Percentiles rank a stretch among this genome's conserved stretches.
These are phyloP conservation scores for Nadsonia starkeyi-henricii DNA, from an alignment of 1,139 yeast species.

Conservation along the genomic window DNA sequence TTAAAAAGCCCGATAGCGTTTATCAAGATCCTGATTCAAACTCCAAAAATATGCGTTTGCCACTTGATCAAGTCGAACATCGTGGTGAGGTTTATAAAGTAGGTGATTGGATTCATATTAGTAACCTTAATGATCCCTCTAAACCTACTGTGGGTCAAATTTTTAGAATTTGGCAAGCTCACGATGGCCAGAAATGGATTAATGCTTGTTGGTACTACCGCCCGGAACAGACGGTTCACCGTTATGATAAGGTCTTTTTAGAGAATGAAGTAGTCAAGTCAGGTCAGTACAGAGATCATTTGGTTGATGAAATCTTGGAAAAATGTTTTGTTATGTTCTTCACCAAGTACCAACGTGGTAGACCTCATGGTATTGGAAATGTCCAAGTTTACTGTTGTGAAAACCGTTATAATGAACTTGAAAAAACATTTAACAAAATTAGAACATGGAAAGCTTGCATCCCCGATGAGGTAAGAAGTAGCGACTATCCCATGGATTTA, in stretches of 20 bases:
- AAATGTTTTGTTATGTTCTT: conserved; percentile 91
- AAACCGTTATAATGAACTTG: conserved; percentile 81
- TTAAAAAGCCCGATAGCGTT: conserved; percentile 69
- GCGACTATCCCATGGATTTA: conserved; percentile 58
- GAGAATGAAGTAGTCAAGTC: conserved; percentile 93
- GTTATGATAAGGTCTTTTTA: conserved; percentile 75
- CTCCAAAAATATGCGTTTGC: conserved; percentile 47
- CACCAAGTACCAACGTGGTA: conserved; percentile 89
- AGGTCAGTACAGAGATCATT: conserved; percentile 91
- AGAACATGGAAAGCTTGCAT: conserved; percentile 98
- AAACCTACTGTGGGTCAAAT: conserved; percentile 91
- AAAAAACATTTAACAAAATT: conserved; percentile 81
- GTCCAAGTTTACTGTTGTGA: conserved; percentile 84
- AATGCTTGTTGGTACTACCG: conserved; percentile 97
- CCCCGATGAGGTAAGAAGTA: conserved; percentile 88
- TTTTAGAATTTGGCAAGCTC: conserved; percentile 77
- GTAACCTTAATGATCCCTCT: conserved; percentile 72
- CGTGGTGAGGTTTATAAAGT: conserved; percentile 64
- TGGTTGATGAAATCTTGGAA: conserved; percentile 75
- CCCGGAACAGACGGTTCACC: conserved; percentile 94
- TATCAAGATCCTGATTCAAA: conserved; percentile 47
- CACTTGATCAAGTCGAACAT: conserved; percentile 60
- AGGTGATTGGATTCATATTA: conserved; percentile 90
- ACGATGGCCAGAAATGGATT: conserved; percentile 73
- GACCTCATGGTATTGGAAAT: conserved; percentile 58